A percentile compares a stretch with the other conserved stretches of the same genome.
Evolutionary conservation across 176 grass and related monocot species (phyloP).

Genomic region (Alloteropsis semialata): DNA sequence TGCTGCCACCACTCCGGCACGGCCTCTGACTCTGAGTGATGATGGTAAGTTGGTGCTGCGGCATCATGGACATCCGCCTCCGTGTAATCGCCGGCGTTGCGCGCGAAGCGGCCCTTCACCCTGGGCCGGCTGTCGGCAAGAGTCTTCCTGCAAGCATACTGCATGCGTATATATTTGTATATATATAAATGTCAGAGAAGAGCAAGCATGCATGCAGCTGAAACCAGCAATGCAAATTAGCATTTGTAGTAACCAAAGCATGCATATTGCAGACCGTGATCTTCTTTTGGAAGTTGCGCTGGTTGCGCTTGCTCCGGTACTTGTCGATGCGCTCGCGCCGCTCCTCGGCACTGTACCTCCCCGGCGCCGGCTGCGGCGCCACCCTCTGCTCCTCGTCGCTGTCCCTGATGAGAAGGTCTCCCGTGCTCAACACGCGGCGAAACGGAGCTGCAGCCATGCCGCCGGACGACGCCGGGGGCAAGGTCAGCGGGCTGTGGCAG

Average conservation of each 20-base stretch:
- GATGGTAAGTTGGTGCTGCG: not conserved
- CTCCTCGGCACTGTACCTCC: conserved; percentile 65
- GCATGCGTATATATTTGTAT: not conserved
- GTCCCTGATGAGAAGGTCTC: not conserved
- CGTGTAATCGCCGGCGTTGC: conserved; percentile 24
- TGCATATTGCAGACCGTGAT: conserved; percentile 42
- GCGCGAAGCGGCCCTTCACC: conserved; percentile 81
- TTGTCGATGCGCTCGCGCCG: conserved; percentile 84
- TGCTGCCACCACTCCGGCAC: conserved; percentile 56
- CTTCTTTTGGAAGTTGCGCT: conserved; percentile 91
- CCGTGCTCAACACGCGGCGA: conserved; percentile 4
- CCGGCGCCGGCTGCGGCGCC: not conserved
- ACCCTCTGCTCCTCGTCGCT: not conserved
- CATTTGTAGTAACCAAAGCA: too few relatives aligned
- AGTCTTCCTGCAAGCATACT: conserved; percentile 94
- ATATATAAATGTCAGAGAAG: too few relatives aligned
- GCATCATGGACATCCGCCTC: not conserved
- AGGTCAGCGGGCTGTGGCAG: not conserved
- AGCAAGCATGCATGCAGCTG: too few relatives aligned
- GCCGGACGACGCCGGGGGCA: not conserved
- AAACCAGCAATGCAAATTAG: too few relatives aligned
- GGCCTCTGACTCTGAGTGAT: not conserved
- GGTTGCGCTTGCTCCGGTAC: conserved; percentile 84
- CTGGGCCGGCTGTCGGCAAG: conserved; percentile 78
- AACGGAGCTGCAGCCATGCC: not conserved